Evolutionary conservation across 805 yeast genomes (phyloP).

Genomic region (Brettanomyces custersianus): DNA sequence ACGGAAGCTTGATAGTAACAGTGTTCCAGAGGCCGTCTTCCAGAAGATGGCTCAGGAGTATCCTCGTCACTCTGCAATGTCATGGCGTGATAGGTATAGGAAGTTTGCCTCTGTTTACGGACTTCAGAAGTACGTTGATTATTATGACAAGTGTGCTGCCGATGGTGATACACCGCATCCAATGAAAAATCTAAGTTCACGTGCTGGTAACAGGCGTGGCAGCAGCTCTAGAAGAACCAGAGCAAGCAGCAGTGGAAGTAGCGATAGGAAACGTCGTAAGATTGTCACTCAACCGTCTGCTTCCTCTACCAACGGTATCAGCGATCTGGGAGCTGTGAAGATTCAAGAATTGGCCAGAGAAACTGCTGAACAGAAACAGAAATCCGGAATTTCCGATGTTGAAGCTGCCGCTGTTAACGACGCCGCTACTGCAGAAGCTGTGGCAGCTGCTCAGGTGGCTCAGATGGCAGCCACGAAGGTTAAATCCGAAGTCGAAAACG

Average conservation of each 20-base stretch:
- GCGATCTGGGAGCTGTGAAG: conserved; percentile 1
- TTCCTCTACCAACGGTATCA: neutral
- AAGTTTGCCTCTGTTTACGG: conserved; percentile 62
- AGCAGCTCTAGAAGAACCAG: conserved; percentile 3
- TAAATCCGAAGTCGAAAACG: neutral
- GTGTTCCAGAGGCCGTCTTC: conserved; percentile 31
- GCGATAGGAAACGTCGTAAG: no score
- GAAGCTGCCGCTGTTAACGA: neutral
- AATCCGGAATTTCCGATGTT: conserved; percentile 1
- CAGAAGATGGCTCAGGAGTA: conserved; percentile 28
- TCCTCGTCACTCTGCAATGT: conserved; percentile 51
- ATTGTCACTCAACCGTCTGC: neutral
- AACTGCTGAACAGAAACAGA: conserved; percentile 18
- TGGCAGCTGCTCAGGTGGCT: neutral
- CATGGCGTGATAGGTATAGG: conserved; percentile 80
- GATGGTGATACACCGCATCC: conserved; percentile 39
- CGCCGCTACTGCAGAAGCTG: conserved; percentile 1
- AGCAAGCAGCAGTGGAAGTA: neutral
- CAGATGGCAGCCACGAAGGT: neutral
- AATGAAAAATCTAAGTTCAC: conserved; percentile 48
- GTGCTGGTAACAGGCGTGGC: conserved; percentile 24
- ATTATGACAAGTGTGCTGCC: conserved; percentile 36
- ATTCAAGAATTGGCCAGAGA: conserved; percentile 19
- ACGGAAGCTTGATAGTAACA: conserved; percentile 15
- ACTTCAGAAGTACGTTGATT: conserved; percentile 43